Conservation (phyloP, 106 monocot genomes). For the Gastrodia elata region DNA sequence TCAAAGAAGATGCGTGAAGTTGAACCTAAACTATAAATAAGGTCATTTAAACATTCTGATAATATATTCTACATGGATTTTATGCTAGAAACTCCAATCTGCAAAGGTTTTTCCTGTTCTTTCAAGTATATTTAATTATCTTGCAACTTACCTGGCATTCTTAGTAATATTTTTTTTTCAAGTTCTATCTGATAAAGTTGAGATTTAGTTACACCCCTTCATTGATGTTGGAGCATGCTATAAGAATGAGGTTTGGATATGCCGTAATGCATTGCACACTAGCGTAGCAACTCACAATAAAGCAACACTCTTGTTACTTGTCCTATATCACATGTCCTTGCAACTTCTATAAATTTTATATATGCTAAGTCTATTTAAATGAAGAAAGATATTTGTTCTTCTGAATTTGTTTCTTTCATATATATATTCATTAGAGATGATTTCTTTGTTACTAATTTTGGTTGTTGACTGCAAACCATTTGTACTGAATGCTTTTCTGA, state of each 20-base stretch:
- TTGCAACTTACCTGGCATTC: neutral
- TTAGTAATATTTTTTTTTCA: neutral
- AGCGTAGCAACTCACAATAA: neutral
- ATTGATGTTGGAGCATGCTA: neutral
- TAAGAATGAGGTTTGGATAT: neutral
- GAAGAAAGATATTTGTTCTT: neutral
- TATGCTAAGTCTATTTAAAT: neutral
- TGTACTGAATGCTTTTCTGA: slow-evolving; percentile 10
- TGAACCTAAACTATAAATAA: neutral
- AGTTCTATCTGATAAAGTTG: neutral
- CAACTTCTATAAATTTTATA: neutral
- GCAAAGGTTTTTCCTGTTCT: neutral
- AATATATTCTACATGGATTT: neutral
- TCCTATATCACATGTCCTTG: neutral
- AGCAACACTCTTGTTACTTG: neutral
- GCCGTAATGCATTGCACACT: neutral
- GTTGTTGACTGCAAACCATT: slow-evolving; percentile 4
- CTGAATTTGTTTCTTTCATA: neutral
- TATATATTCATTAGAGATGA: slow-evolving; percentile 1
- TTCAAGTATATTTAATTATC: neutral
- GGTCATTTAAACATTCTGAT: neutral
- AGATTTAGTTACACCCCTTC: neutral
- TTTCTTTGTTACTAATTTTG: slow-evolving; percentile 3
- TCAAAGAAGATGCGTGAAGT: neutral
- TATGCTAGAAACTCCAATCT: neutral